phyloP scores from a whole-genome alignment of 2,329 filamentous ascomycete genomes.

The Hypomyces perniciosus region DNA sequence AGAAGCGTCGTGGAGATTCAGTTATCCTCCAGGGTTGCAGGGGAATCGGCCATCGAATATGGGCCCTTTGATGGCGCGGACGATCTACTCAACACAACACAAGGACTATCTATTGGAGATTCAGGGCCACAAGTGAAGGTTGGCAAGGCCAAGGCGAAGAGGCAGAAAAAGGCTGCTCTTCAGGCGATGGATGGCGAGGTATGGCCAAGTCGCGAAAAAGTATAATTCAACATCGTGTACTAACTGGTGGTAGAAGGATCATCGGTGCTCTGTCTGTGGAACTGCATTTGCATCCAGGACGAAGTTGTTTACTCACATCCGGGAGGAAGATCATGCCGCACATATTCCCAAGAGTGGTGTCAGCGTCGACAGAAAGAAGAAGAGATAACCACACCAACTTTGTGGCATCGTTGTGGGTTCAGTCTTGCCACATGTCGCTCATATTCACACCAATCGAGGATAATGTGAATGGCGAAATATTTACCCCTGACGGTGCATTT shows the following conservation, averaged over 20 bases:
- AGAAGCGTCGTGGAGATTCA: slow-evolving; percentile 38
- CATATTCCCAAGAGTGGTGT: slow-evolving; percentile 24
- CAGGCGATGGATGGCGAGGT: slow-evolving; percentile 30
- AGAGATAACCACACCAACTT: slow-evolving; percentile 12
- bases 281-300: slow-evolving; percentile 55
- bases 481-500: no score
- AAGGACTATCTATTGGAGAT: slow-evolving; percentile 23
- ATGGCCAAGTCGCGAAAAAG: slow-evolving; percentile 3
- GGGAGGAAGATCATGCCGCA: slow-evolving; percentile 59
- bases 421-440: no score
- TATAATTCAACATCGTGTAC: no score
- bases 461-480: no score
- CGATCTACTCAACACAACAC: slow-evolving; percentile 12
- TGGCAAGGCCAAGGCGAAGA: slow-evolving; percentile 47
- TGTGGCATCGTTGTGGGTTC: no score
- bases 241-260: slow-evolving; percentile 12
- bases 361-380: slow-evolving; percentile 31
- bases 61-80: slow-evolving; percentile 2
- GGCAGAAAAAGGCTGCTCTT: slow-evolving; percentile 41
- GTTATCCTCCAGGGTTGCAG: slow-evolving; percentile 18
- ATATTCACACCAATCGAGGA: neutral
- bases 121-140: slow-evolving; percentile 32
- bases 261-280: slow-evolving; percentile 41
- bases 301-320: slow-evolving; percentile 68
- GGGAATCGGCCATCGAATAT: neutral